phyloP scores from a whole-genome alignment of 2,329 filamentous ascomycete genomes.

The Chaetomium globosum region DNA sequence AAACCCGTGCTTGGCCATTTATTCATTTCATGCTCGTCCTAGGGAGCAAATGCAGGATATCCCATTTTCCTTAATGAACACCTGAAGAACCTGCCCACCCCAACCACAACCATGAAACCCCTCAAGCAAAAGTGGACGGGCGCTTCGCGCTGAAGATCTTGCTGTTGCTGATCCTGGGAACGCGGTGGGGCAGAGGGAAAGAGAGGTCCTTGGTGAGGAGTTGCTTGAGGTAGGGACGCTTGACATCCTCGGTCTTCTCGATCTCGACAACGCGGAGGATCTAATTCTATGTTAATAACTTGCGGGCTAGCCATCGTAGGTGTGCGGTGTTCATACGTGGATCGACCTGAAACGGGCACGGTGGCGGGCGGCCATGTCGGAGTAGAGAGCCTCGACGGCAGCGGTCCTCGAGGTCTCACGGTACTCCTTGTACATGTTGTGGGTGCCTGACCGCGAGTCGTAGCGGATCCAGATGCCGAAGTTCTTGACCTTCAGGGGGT shows the following conservation, averaged over 20 bases:
- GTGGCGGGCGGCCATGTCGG: slow-evolving; percentile 99
- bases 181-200: slow-evolving; percentile 98
- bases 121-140: slow-evolving; percentile 97
- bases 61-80: slow-evolving; percentile 66
- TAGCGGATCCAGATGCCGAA: slow-evolving; percentile 99
- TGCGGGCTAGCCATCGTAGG: slow-evolving; percentile 10
- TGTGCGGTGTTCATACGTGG: slow-evolving; percentile 70
- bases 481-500: slow-evolving; percentile 99
- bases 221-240: slow-evolving; percentile 99
- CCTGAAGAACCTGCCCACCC: slow-evolving; percentile 59
- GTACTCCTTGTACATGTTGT: slow-evolving; percentile 99
- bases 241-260: slow-evolving; percentile 91
- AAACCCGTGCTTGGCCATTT: slow-evolving; percentile 39
- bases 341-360: slow-evolving; percentile 97
- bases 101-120: slow-evolving; percentile 56
- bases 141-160: slow-evolving; percentile 92
- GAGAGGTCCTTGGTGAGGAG: slow-evolving; percentile 91
- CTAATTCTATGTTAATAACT: slow-evolving; percentile 53
- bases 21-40: slow-evolving; percentile 50
- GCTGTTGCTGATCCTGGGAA: slow-evolving; percentile 78
- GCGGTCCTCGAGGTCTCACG: slow-evolving; percentile 96
- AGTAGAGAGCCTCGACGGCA: slow-evolving; percentile 95
- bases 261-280: slow-evolving; percentile 98
- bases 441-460: slow-evolving; percentile 98
- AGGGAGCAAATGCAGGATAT: slow-evolving; percentile 61